These are phyloP conservation scores for Sedum album DNA, from an alignment of 164 flowering plant genomes.

Conservation along the genomic window DNA sequence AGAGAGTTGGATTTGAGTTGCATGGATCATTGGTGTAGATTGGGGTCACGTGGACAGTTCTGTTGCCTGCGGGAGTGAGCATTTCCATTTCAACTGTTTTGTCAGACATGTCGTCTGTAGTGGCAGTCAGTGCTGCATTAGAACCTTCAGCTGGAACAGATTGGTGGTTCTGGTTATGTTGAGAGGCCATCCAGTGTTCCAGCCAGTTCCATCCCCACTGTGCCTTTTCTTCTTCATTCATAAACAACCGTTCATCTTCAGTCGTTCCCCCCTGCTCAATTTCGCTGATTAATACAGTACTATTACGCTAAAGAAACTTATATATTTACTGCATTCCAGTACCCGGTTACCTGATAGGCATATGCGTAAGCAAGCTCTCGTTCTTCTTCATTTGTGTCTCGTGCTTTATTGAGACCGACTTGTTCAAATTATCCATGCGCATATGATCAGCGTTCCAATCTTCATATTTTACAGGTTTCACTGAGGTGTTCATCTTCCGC, in stretches of 20 bases:
- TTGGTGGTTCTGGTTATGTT: constrained; percentile 36
- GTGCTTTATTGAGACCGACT: constrained; percentile 31
- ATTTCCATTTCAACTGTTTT: constrained; percentile 82
- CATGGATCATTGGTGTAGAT: background rate
- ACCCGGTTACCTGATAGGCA: constrained; percentile 44
- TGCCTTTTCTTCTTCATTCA: constrained; percentile 30
- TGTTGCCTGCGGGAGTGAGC: constrained; percentile 20
- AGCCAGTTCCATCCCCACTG: constrained; percentile 95
- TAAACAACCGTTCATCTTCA: constrained; percentile 25
- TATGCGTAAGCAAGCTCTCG: constrained; percentile 86
- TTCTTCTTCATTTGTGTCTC: constrained; percentile 55
- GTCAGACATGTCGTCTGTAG: constrained; percentile 62
- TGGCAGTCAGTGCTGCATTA: constrained; percentile 24
- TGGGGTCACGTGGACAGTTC: background rate
- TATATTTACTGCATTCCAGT: background rate
- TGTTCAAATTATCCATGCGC: constrained; percentile 30
- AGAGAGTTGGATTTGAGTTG: constrained; percentile 1
- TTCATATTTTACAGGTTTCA: constrained; percentile 11
- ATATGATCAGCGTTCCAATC: constrained; percentile 32
- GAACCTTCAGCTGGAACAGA: constrained; percentile 27
- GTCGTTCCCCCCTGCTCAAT: background rate
- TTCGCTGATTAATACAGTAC: background rate
- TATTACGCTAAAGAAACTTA: background rate
- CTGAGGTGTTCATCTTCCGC: background rate
- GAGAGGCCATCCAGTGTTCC: constrained; percentile 86